Evolutionary conservation across 2,329 filamentous ascomycete species (phyloP), one percentile per base, ranked within the genome.

Genomic region (Fusarium chlamydosporum): DNA sequence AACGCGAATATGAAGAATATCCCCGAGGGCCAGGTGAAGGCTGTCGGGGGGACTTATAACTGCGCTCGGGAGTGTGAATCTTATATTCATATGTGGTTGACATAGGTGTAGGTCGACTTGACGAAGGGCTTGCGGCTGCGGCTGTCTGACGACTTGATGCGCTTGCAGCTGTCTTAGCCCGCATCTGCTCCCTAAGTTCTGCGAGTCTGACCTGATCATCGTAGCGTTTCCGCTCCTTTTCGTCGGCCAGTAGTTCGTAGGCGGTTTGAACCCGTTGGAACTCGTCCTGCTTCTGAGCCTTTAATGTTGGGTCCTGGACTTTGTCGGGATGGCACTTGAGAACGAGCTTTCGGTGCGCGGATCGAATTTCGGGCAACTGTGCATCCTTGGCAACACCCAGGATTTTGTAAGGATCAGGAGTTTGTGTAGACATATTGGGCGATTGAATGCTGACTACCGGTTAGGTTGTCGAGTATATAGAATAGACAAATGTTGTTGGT

Each of bases 191-290:
- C 76, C 86, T 86, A 74, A 93, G 80, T 76, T 90, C 88, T 51
- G 87, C 88, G 66, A 94, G 79, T 73, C 85, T 88, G 65, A 91
- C 84, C 76, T 90, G 86, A 53, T 93, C 89, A 79, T 98, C 93
- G 79, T 97, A 97, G 71, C 89, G 89, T 61, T 83, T 80, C 62
- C 93, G 85, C 76, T 90, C 88, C 8, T 82, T 84, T 29, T 95
- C 91, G 76, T 97, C 91, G 75, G 89, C 92, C 64, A 99, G 87
- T 31, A 96, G 84, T 80, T 98, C 96, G 80, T 97, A 99, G 51
- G 96, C 94, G 74, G 94, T 89, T 79, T 97, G 94, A 34, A 98
- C 92, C 77, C 89, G 90, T 80, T 97, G 94, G 76, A 98, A 99
- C 79, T 97, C 91, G 72, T 93, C 90, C 73, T 92, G 89, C 79